Evolutionary conservation across 495 filamentous ascomycete species (phyloP).

Genomic region (Hypoxylon trugodes): DNA sequence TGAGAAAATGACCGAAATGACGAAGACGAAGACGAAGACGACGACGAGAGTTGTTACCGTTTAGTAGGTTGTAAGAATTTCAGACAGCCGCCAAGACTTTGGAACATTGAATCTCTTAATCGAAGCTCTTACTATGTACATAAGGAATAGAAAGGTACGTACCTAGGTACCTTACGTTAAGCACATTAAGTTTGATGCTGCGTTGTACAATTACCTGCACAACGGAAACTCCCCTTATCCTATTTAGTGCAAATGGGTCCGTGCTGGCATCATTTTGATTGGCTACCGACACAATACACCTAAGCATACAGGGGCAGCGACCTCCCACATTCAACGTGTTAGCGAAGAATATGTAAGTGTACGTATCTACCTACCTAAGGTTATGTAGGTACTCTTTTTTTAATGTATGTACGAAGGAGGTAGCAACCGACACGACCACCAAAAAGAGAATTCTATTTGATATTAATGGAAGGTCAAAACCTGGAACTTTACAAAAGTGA

Average conservation of each 20-base stretch:
- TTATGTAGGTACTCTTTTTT: no score
- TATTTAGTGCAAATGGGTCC: slow-evolving; percentile 16
- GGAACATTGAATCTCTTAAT: neutral
- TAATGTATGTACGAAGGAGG: no score
- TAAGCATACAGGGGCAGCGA: no score
- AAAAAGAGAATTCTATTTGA: neutral
- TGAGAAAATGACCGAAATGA: slow-evolving; percentile 8
- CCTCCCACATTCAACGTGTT: no score
- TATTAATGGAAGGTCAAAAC: slow-evolving; percentile 3
- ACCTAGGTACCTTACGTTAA: neutral
- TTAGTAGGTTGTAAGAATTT: no score
- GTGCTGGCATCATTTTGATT: slow-evolving; percentile 17
- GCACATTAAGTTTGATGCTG: neutral
- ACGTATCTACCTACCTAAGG: no score
- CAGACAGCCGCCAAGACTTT: slow-evolving; percentile 31
- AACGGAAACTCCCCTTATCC: slow-evolving; percentile 8
- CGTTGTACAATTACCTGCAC: no score
- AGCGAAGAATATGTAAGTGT: no score
- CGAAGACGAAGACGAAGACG: slow-evolving; percentile 13
- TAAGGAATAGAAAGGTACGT: slow-evolving; percentile 1
- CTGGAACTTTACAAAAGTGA: slow-evolving; percentile 20
- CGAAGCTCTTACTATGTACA: neutral
- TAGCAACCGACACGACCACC: neutral
- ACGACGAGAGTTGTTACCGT: slow-evolving; percentile 20
- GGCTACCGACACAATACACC: slow-evolving; percentile 16